Evolutionary conservation across 768 basidiomycete genomes (phyloP).

Genomic region (Pisolithus microcarpus): DNA sequence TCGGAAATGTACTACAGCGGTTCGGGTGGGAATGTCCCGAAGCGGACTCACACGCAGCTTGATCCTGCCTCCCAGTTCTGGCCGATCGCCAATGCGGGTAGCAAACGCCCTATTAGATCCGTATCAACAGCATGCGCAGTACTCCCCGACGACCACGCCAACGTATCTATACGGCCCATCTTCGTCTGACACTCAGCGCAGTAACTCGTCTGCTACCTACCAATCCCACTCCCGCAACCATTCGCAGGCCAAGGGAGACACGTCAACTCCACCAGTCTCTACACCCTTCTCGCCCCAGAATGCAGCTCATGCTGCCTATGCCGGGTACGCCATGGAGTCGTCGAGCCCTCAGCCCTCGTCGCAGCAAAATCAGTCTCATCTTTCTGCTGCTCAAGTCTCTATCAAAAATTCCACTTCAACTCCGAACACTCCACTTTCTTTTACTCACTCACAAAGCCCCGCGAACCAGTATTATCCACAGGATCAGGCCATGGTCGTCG

Average conservation of each 20-base stretch:
- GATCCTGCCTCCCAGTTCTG: conserved; percentile 43
- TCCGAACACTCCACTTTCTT: conserved; percentile 68
- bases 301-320: conserved; percentile 35
- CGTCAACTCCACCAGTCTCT: conserved; percentile 39
- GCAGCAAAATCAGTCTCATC: conserved; percentile 44
- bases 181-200: conserved; percentile 35
- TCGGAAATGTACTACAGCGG: conserved; percentile 59
- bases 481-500: conserved; percentile 70
- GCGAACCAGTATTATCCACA: conserved; percentile 51
- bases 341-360: conserved; percentile 54
- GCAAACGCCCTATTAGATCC: conserved; percentile 57
- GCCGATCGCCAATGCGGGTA: conserved; percentile 59
- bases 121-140: conserved; percentile 59
- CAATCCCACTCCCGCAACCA: conserved; percentile 51
- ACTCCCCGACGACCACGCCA: conserved; percentile 48
- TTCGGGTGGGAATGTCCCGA: conserved; percentile 41
- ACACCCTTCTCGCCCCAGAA: conserved; percentile 54
- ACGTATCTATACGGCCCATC: conserved; percentile 38
- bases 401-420: conserved; percentile 54
- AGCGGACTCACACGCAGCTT: conserved; percentile 49
- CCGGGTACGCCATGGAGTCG: conserved; percentile 57
- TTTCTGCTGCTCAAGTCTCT: conserved; percentile 38
- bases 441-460: conserved; percentile 47
- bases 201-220: conserved; percentile 34
- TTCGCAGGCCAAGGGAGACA: conserved; percentile 50